phyloP scores from a whole-genome alignment of 2,329 filamentous ascomycete species.

The Aspergillus calidoustus region DNA sequence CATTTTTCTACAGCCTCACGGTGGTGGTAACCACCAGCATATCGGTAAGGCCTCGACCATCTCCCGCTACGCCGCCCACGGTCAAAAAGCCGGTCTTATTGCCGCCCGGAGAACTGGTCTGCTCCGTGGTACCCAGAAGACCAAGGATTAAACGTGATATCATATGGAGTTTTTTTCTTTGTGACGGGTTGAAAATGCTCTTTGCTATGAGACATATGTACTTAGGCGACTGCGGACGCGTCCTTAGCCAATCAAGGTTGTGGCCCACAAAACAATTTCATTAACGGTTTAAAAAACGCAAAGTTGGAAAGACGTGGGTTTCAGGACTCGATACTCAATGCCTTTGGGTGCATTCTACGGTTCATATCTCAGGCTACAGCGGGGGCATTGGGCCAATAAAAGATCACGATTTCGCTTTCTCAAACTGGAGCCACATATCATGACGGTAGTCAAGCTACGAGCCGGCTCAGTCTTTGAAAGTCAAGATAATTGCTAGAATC shows the following conservation, averaged over 20 bases:
- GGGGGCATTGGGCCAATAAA: conserved; percentile 10
- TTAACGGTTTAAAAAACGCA: conserved; percentile 35
- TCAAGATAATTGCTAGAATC: too few species aligned
- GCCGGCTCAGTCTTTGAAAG: too few species aligned
- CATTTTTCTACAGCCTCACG: conserved; percentile 66
- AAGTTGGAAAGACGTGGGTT: conserved; percentile 28
- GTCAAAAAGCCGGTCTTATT: conserved; percentile 99
- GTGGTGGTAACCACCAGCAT: conserved; percentile 99
- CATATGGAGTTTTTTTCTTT: conserved; percentile 64
- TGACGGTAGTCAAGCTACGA: neutral
- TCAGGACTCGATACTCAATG: conserved; percentile 27
- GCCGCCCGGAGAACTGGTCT: conserved; percentile 99
- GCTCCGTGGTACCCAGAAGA: conserved; percentile 99
- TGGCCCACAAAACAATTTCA: conserved; percentile 42
- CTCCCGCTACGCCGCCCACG: conserved; percentile 93
- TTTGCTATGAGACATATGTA: conserved; percentile 49
- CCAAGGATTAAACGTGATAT: conserved; percentile 81
- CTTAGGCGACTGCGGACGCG: conserved; percentile 47
- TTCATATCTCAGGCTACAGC: conserved; percentile 4
- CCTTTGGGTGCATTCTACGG: conserved; percentile 17
- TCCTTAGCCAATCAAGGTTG: conserved; percentile 48
- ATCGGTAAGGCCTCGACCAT: conserved; percentile 99
- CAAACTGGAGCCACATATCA: neutral
- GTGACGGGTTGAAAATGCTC: conserved; percentile 47
- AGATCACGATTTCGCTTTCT: conserved; percentile 10